These are phyloP conservation scores for Erysimum cheiri DNA, from an alignment of 441 rosid genomes.

Conservation along the genomic window DNA sequence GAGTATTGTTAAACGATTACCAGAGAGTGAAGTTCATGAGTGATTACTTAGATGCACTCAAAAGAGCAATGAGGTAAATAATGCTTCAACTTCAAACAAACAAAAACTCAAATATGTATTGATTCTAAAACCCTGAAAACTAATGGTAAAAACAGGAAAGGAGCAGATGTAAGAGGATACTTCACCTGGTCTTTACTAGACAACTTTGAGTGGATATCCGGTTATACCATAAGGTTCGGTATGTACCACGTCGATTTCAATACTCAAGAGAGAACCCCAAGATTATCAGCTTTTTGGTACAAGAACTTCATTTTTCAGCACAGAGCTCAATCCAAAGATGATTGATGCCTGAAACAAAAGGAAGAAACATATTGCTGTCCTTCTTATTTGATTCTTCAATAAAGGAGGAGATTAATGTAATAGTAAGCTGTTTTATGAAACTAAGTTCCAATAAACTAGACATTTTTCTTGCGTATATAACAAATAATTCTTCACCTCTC, in stretches of 20 bases:
- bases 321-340: slow-evolving; percentile 26
- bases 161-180: slow-evolving; percentile 69
- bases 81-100: neutral
- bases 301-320: slow-evolving; percentile 47
- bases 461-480: neutral
- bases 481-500: slow-evolving; percentile 12
- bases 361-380: slow-evolving; percentile 1
- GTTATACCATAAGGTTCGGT: slow-evolving; percentile 56
- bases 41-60: slow-evolving; percentile 54
- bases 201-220: slow-evolving; percentile 60
- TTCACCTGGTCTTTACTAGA: slow-evolving; percentile 66
- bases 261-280: slow-evolving; percentile 59
- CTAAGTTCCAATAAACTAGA: slow-evolving; percentile 8
- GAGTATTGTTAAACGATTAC: slow-evolving; percentile 50
- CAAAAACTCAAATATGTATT: neutral
- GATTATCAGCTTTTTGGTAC: slow-evolving; percentile 59
- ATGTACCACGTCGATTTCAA: slow-evolving; percentile 52
- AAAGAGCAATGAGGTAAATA: slow-evolving; percentile 62
- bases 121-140: slow-evolving; percentile 3
- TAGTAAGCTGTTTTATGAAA: neutral
- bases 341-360: slow-evolving; percentile 31
- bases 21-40: slow-evolving; percentile 62
- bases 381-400: slow-evolving; percentile 1
- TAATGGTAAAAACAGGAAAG: slow-evolving; percentile 48
- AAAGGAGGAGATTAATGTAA: neutral